Evolutionary conservation across 1,284 basidiomycete species (phyloP), one percentile per base, ranked within the genome.

Genomic region (Austroboletus rostrupii): DNA sequence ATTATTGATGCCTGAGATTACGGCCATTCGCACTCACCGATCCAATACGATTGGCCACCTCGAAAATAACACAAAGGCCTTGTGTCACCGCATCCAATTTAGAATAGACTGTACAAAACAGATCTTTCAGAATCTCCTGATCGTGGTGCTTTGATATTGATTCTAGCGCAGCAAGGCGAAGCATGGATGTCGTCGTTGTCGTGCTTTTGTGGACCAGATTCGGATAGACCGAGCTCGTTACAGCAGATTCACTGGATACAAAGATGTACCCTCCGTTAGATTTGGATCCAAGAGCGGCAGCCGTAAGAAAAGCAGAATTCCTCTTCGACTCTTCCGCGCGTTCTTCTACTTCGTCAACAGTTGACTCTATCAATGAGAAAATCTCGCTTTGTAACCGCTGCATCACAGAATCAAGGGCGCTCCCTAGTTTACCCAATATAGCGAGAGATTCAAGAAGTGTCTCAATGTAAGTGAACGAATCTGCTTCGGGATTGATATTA

Each of bases 41-140:
- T 58, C 89, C 87, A 53, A 97, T 92, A 53, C 92, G 81, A 61
- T 84, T 87, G 1, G 90, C 79, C 2, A 99, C 90, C 67, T 99
- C 97, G 62, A 90, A 94, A 1, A 97, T 80, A 3, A 97, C 89
- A 43, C 95, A 77, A 57, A 98, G 77, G 10, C 94, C 92, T 68
- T 99, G 95, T 32, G 91, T 79, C n/a, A 98, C 90, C 19, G 97
- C 97, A 61, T 95, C 88, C 47, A 99, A 69, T 70, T 99, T 99
- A 6, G 94, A 97, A 66, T 93, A 99, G 16, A 97, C 69, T 5
- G 97, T 98, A 95, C 96, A 99, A 70, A 99, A 98, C 33, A 99
- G 76, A 69, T 99, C 97, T 53, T 78, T 80, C 47, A 98, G 69
- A n/a, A 89, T 83, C 60, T 95, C 90, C 54, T 92, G 86, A 66